Percentiles rank a stretch among this genome's conserved stretches.
These are phyloP conservation scores for Heterobasidion irregulare DNA, from an alignment of 1,284 basidiomycete genomes.

Conservation along the genomic window DNA sequence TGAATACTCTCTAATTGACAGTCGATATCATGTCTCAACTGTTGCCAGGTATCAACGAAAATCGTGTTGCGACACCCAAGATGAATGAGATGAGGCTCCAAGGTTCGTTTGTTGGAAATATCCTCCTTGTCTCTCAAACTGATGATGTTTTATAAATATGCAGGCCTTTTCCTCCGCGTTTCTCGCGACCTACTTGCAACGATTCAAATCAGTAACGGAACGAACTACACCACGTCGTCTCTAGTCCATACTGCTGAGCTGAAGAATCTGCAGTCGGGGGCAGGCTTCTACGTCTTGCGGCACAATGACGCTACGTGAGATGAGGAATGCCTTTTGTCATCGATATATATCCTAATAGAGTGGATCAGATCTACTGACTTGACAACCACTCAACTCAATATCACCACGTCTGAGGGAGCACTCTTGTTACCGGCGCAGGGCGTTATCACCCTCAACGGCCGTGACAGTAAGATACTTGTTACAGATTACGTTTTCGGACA, in stretches of 20 bases:
- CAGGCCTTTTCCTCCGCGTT: slow-evolving; percentile 40
- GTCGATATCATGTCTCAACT: background rate
- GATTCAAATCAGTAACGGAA: slow-evolving; percentile 33
- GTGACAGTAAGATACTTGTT: slow-evolving; percentile 40
- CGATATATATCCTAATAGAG: background rate
- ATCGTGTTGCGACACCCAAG: slow-evolving; percentile 36
- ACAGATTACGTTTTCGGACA: slow-evolving; percentile 39
- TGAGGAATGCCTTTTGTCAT: background rate
- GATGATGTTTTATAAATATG: background rate
- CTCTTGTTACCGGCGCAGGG: slow-evolving; percentile 29
- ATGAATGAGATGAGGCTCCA: slow-evolving; percentile 51
- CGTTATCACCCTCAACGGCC: slow-evolving; percentile 33
- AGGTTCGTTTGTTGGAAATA: slow-evolving; percentile 18
- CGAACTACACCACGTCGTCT: slow-evolving; percentile 33
- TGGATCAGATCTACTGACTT: slow-evolving; percentile 27
- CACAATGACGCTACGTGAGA: slow-evolving; percentile 37
- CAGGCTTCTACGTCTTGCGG: slow-evolving; percentile 44
- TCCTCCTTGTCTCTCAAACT: background rate
- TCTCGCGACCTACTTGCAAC: slow-evolving; percentile 35
- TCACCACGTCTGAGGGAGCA: slow-evolving; percentile 32
- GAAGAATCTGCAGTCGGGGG: slow-evolving; percentile 33
- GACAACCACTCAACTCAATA: slow-evolving; percentile 29
- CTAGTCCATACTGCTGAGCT: slow-evolving; percentile 41
- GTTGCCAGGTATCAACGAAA: slow-evolving; percentile 38
- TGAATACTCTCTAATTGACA: slow-evolving; percentile 9